phyloP scores from a whole-genome alignment of 106 monocot species.

The Dendrobium nobile region DNA sequence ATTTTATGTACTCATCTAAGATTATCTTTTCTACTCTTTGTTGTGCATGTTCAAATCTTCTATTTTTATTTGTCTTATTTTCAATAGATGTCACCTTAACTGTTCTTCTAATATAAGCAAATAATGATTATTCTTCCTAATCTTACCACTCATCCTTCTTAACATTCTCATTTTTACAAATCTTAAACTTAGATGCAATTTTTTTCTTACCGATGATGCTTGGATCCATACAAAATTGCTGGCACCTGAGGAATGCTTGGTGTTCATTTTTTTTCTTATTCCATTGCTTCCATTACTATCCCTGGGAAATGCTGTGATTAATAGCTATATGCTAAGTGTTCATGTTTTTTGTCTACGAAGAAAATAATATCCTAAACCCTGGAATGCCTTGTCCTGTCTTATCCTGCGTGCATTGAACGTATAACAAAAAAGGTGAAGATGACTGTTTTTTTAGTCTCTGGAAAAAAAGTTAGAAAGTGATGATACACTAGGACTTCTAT shows the following conservation, averaged over 20 bases:
- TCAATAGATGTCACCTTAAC: neutral
- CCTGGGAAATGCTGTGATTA: neutral
- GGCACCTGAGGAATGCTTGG: neutral
- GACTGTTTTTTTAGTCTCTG: neutral
- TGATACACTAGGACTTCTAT: neutral
- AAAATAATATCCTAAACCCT: neutral
- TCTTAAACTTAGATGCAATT: too few relatives aligned
- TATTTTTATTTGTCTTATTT: too few relatives aligned
- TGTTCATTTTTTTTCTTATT: neutral
- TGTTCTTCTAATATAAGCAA: neutral
- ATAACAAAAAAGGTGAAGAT: neutral
- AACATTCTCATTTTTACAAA: neutral
- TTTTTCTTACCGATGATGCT: too few relatives aligned
- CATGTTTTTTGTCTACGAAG: neutral
- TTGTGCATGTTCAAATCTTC: too few relatives aligned
- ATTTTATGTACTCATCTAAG: too few relatives aligned
- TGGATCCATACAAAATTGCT: too few relatives aligned
- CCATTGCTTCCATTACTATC: neutral
- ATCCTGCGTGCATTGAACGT: neutral
- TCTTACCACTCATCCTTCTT: neutral
- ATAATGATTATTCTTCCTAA: neutral
- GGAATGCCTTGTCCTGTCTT: neutral
- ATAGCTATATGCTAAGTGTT: neutral
- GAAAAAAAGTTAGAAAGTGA: neutral
- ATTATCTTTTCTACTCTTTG: too few relatives aligned